Evolutionary conservation across 441 rosid genomes (phyloP), one percentile per base, ranked within the genome.

Genomic region (Aleurites moluccanus): DNA sequence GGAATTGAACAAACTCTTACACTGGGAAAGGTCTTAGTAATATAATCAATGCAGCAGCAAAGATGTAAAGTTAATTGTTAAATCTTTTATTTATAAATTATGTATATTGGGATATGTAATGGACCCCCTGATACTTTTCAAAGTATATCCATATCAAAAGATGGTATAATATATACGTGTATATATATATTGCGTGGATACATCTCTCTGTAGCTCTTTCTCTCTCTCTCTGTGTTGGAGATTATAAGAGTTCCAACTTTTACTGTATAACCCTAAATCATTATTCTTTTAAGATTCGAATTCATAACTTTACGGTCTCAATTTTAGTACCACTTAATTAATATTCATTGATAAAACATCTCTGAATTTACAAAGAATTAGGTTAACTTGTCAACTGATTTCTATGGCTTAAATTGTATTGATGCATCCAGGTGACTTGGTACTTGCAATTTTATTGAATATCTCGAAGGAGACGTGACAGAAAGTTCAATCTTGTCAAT

Each of bases 81-180:
- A 83, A 64, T 76, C 71, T 78, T 81, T 81, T 83, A 81, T 84
- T 70, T 80, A 83, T 83, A 86, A 78, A 85, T 66, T 76, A 79
- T 81, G 90, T 83, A 84, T 73, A 86, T 85, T 73, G 77, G 78
- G 79, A 78, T 79, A 65, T 82, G 40, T 85, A 76, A 82, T 74
- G 84, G 85, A 82, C 83, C 82, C 62, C 69, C 69, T 78, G 77
- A 67, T 80, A 77, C 81, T 73, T 71, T 69, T 70, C 64, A 75
- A 78, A 77, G 80, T 77, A 80, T 62, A 82, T 85, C 78, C 80
- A 75, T 77, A 68, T 81, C 40, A 63, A 79, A 79, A 66, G 60
- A 75, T 76, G 66, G 79, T 73, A 82, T 73, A 62, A 73, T 75
- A 76, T 75, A 64, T 73, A 52, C 61, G 6, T 66, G 72, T 60